Percentiles rank a stretch among this genome's conserved stretches.
Evolutionary conservation across 2,329 filamentous ascomycete genomes (phyloP).

Genomic region (Septoria petroselini): DNA sequence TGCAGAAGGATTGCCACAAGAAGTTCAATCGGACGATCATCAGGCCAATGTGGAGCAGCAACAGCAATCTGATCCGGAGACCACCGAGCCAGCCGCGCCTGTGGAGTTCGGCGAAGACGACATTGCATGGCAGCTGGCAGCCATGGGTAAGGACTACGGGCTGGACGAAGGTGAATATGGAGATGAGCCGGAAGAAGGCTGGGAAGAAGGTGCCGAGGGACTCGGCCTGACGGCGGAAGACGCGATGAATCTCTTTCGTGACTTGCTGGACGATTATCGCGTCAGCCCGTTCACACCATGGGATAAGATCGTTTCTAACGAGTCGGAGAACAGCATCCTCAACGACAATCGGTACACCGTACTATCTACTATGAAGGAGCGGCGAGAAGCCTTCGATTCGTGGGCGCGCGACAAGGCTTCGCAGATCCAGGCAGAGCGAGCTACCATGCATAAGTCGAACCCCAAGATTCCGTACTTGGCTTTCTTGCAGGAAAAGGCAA

Average conservation of each 20-base stretch:
- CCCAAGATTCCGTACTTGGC: slow-evolving; percentile 77
- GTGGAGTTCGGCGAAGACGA: slow-evolving; percentile 92
- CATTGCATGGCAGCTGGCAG: slow-evolving; percentile 84
- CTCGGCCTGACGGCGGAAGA: slow-evolving; percentile 71
- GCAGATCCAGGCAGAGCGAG: slow-evolving; percentile 66
- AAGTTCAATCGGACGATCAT: slow-evolving; percentile 50
- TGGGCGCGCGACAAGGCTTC: slow-evolving; percentile 80
- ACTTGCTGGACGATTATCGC: slow-evolving; percentile 75
- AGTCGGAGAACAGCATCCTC: slow-evolving; percentile 66
- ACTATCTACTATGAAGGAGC: slow-evolving; percentile 72
- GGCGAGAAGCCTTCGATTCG: slow-evolving; percentile 77
- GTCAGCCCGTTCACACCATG: slow-evolving; percentile 88
- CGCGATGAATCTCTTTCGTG: slow-evolving; percentile 72
- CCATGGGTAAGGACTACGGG: slow-evolving; percentile 83
- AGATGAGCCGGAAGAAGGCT: slow-evolving; percentile 54
- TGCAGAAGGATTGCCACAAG: slow-evolving; percentile 43
- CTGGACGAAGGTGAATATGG: slow-evolving; percentile 75
- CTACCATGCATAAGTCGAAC: slow-evolving; percentile 74
- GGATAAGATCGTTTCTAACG: slow-evolving; percentile 75
- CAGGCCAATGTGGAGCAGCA: background rate
- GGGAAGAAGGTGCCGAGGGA: slow-evolving; percentile 70
- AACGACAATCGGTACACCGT: slow-evolving; percentile 85
- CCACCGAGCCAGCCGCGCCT: slow-evolving; percentile 55
- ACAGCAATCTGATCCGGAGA: slow-evolving; percentile 39
- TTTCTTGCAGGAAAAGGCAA: slow-evolving; percentile 77